Evolutionary conservation across 768 basidiomycete species (phyloP).

Genomic region (Suillus weaverae): DNA sequence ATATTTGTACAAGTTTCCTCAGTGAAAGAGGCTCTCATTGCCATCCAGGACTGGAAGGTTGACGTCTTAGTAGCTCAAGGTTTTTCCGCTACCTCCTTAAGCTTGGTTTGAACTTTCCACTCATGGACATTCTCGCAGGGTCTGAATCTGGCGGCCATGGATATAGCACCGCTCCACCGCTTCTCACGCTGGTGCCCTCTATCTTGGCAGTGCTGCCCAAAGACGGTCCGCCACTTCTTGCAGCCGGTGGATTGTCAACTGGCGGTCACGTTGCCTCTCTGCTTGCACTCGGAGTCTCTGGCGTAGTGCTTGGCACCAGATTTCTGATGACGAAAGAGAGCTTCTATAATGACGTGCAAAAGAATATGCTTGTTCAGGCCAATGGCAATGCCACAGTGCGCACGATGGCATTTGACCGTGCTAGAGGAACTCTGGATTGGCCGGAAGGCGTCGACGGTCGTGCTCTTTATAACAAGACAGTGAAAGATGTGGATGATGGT

Average conservation of each 20-base stretch:
- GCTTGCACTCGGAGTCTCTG: constrained; percentile 67
- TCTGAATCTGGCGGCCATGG: constrained; percentile 84
- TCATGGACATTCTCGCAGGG: constrained; percentile 41
- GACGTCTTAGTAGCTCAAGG: constrained; percentile 83
- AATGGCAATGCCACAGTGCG: constrained; percentile 48
- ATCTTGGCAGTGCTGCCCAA: constrained; percentile 46
- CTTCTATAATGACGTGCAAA: constrained; percentile 54
- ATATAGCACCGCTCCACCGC: constrained; percentile 51
- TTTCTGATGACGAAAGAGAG: constrained; percentile 70
- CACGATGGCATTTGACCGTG: constrained; percentile 64
- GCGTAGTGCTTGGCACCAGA: constrained; percentile 72
- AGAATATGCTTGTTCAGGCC: constrained; percentile 50
- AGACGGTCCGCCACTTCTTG: constrained; percentile 56
- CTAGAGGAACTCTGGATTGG: constrained; percentile 57
- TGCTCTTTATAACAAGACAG: constrained; percentile 48
- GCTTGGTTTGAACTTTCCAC: constrained; percentile 5
- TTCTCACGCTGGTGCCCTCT: constrained; percentile 58
- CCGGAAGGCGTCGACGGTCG: constrained; percentile 61
- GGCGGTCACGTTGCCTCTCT: constrained; percentile 66
- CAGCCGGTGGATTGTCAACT: constrained; percentile 70
- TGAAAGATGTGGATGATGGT: constrained; percentile 55
- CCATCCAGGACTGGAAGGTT: constrained; percentile 64
- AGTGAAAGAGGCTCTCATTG: constrained; percentile 56
- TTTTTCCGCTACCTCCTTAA: constrained; percentile 26
- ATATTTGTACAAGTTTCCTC: constrained; percentile 69